These are phyloP conservation scores for Vitis cinerea DNA, from an alignment of 164 flowering plant species.

Conservation along the genomic window DNA sequence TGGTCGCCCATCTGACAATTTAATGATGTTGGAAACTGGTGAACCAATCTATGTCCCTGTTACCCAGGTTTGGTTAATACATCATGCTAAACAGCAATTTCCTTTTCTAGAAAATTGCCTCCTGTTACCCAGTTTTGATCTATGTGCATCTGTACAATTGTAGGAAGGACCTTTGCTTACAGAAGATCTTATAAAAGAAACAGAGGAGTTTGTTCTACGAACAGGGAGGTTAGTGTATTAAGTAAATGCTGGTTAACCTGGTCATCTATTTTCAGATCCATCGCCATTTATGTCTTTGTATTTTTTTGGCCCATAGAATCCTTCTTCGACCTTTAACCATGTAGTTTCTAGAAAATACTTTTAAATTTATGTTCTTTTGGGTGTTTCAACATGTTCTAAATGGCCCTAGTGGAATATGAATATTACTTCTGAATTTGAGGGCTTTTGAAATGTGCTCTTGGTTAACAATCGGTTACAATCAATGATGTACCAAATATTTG, in stretches of 20 bases:
- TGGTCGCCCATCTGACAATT: conserved; percentile 44
- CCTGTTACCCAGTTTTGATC: conserved; percentile 8
- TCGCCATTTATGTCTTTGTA: not conserved
- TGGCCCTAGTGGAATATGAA: too few relatives aligned
- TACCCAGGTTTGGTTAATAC: conserved; percentile 64
- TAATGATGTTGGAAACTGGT: conserved; percentile 88
- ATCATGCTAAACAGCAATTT: not conserved
- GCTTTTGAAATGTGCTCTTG: too few relatives aligned
- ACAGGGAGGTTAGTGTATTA: conserved; percentile 81
- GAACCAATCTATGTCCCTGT: conserved; percentile 82
- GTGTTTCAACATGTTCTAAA: too few relatives aligned
- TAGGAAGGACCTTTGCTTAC: conserved; percentile 95
- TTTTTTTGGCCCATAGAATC: not conserved
- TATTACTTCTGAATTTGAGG: too few relatives aligned
- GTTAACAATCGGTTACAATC: too few relatives aligned
- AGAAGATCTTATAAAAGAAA: conserved; percentile 89
- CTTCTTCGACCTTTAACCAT: not conserved
- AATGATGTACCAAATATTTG: too few relatives aligned
- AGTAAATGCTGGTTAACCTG: conserved; percentile 4
- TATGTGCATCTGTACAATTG: conserved; percentile 9
- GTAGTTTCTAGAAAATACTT: not conserved
- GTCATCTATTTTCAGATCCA: not conserved
- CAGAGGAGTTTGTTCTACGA: conserved; percentile 93
- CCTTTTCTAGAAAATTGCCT: not conserved
- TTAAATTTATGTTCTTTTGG: too few relatives aligned